Evolutionary conservation across 108 stramenopile genomes (phyloP).

Genomic region (Skeletonema tropicum): DNA sequence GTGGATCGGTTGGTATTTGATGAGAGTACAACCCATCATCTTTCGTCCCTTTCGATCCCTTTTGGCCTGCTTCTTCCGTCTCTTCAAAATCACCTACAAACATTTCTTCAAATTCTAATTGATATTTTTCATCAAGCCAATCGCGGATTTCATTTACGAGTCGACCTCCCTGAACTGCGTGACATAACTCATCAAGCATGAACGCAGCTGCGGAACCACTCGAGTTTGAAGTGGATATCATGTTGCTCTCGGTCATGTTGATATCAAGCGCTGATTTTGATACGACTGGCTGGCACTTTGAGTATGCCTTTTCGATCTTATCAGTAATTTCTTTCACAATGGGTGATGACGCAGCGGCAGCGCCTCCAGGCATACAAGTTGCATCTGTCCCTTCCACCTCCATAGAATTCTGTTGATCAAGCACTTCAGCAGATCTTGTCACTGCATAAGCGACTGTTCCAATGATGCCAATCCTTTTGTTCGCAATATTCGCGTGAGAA

Average conservation of each 20-base stretch:
- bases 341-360: slow-evolving; percentile 6
- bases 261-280: background rate
- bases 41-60: slow-evolving; percentile 19
- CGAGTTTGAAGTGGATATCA: background rate
- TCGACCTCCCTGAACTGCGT: slow-evolving; percentile 53
- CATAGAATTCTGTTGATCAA: slow-evolving; percentile 12
- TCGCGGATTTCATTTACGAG: slow-evolving; percentile 24
- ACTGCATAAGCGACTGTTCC: slow-evolving; percentile 56
- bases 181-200: slow-evolving; percentile 49
- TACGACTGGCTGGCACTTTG: slow-evolving; percentile 37
- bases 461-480: slow-evolving; percentile 53
- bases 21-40: slow-evolving; percentile 1
- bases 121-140: slow-evolving; percentile 40
- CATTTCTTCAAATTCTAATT: slow-evolving; percentile 35
- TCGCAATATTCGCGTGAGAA: slow-evolving; percentile 22
- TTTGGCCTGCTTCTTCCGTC: slow-evolving; percentile 4
- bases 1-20: slow-evolving; percentile 16
- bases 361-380: slow-evolving; percentile 6
- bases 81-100: slow-evolving; percentile 53
- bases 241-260: background rate
- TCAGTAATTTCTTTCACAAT: slow-evolving; percentile 42
- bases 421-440: slow-evolving; percentile 31
- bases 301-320: slow-evolving; percentile 43
- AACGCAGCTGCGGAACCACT: slow-evolving; percentile 43
- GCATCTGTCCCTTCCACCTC: slow-evolving; percentile 15